Evolutionary conservation across 2,329 filamentous ascomycete species (phyloP).

Genomic region (Sporothrix dimorphospora): DNA sequence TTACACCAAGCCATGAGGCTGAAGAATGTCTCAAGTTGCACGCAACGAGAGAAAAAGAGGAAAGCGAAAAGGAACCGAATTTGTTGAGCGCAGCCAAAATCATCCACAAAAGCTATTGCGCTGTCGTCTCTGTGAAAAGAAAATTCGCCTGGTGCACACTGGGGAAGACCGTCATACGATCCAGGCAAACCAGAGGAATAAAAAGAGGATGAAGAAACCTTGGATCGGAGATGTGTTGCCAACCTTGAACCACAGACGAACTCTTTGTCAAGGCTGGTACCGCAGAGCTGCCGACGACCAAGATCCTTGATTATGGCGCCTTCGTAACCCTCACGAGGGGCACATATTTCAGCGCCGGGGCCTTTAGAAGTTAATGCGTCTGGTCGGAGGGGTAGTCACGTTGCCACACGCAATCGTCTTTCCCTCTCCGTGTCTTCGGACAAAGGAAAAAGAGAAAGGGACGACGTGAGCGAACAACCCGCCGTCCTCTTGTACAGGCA

Average conservation of each 20-base stretch:
- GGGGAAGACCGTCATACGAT: not conserved
- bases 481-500: conserved; percentile 31
- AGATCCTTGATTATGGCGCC: conserved; percentile 50
- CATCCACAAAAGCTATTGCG: conserved; percentile 89
- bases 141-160: conserved; percentile 20
- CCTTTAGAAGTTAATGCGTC: conserved; percentile 59
- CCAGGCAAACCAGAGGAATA: conserved; percentile 33
- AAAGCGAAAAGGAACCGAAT: conserved; percentile 13
- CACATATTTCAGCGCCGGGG: conserved; percentile 38
- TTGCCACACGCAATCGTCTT: conserved; percentile 42
- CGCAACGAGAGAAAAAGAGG: conserved; percentile 57
- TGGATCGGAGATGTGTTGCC: not conserved
- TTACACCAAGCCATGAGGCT: not conserved
- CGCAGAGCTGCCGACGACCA: not conserved
- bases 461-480: conserved; percentile 19
- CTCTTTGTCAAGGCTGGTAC: not conserved
- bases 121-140: conserved; percentile 55
- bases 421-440: conserved; percentile 37
- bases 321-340: conserved; percentile 46
- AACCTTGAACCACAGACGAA: no score
- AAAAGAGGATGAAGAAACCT: conserved; percentile 23
- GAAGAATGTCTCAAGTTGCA: conserved; percentile 26
- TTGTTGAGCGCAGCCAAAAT: conserved; percentile 76
- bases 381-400: conserved; percentile 52
- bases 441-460: not conserved